Evolutionary conservation across 805 yeast species (phyloP), one percentile per base, ranked within the genome.

Genomic region (Pichia thaimueangensis): DNA sequence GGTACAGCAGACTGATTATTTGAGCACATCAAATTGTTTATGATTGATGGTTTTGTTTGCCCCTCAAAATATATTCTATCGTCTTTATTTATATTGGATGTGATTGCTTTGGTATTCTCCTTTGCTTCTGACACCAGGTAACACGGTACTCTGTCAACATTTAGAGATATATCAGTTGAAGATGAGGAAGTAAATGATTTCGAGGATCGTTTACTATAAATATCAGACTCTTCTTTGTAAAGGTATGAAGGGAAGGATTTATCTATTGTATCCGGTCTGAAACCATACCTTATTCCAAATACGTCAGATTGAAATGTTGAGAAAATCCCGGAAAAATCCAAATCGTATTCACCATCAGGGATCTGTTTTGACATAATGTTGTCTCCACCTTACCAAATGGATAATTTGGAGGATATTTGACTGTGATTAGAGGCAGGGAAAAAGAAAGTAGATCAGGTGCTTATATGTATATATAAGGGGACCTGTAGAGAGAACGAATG

Each of bases 271-370:
- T 63, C 64, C 1, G 66, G 67, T 16, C 52, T 52, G 35, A 62
- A 63, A 6, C 62, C 62, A 36, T 50, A 62, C 37, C 63, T 51
- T 32, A 62, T 41, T 3, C 64, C 66, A 43, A 63, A 62, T 10
- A 54, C 45, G 9, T 58, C 62, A 2, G 53, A 47, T 5, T 35
- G 21, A 3, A 10, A 5, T 1, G 45, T 39, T 12, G 49, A 39
- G 34, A 54, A 55, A 13, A 60, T 47, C 17, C 54, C 44, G 6
- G 64, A 56, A 41, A 64, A 35, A 34, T 61, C 66, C 20, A 64
- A 40, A 11, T 59, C 63, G 39, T 62, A 64, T 39, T 64, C 67
- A 2, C 67, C 67, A 50, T 64, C 68, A 0, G 67, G 62, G 17
- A 62, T 45, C n/a, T 25, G 23, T 12, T 15, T 11, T 6, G 13